Conservation (phyloP, 495 filamentous ascomycete species). For the Staphylotrichum longicolle region DNA sequence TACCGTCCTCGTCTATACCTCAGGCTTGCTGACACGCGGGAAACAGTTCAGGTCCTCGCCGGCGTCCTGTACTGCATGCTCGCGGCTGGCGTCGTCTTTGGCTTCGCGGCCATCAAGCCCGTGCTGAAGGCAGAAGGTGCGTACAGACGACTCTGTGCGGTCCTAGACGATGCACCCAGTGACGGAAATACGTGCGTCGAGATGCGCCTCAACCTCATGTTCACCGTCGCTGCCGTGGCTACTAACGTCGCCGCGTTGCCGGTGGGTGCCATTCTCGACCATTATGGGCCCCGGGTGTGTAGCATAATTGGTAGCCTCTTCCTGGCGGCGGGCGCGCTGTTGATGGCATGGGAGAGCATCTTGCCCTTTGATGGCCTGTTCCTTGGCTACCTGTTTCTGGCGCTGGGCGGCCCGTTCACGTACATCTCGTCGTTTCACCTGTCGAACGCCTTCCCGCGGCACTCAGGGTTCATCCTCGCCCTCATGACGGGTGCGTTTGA, state of each 20-base stretch:
- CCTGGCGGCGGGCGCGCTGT: conserved; percentile 63
- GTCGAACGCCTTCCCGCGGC: conserved; percentile 85
- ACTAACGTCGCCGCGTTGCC: conserved; percentile 79
- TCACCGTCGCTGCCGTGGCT: conserved; percentile 84
- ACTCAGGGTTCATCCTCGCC: conserved; percentile 81
- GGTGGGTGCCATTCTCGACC: conserved; percentile 81
- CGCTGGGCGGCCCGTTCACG: conserved; percentile 82
- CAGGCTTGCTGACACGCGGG: not conserved
- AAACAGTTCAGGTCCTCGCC: conserved; percentile 57
- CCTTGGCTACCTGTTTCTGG: conserved; percentile 75
- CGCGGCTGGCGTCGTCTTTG: conserved; percentile 76
- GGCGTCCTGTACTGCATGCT: conserved; percentile 81
- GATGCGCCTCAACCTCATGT: conserved; percentile 87
- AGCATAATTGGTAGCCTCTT: conserved; percentile 70
- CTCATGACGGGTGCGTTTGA: conserved; percentile 88
- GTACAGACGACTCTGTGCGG: conserved; percentile 60
- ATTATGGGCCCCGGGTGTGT: conserved; percentile 73
- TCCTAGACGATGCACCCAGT: conserved; percentile 50
- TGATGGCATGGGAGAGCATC: conserved; percentile 68
- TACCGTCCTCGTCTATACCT: too few relatives aligned
- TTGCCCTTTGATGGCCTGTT: conserved; percentile 71
- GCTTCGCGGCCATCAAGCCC: conserved; percentile 81
- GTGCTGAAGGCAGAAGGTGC: conserved; percentile 74
- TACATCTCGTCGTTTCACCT: conserved; percentile 91
- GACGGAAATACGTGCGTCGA: conserved; percentile 64